Base-by-base conservation (phyloP, 768 basidiomycete genomes). In the Pleurotus djamor region DNA sequence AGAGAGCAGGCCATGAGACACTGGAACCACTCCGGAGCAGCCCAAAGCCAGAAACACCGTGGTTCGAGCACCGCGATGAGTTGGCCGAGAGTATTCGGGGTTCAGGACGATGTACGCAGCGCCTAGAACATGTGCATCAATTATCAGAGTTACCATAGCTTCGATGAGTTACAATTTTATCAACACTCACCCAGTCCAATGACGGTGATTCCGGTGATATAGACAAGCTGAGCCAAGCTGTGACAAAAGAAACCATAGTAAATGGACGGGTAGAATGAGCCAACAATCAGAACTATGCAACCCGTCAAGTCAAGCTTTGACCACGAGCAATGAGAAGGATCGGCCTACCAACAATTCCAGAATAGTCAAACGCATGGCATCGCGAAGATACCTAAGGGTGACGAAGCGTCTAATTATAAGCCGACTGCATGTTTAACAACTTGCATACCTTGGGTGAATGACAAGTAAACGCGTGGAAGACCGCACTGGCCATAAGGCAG, bases 191-290 rank as follows among this genome's bases (percentile, higher is more conserved):
- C 84, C 58, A 78, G 61, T 36, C 89, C 88, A 48, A 81, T 77
- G 9, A 81, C 48, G 16, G 76, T 75, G 52, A 89, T 84, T 9
- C 72, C 63, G 16, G 75, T 61, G 21, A 88, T 73, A 68, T 91
- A 90, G 35, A 85, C 69, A n/a, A 71, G 57, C 68, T 84, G 84
- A 52, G 77, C 74, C 41, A 72, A 65, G 6, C 80, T 76, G 34
- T 88, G 77, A 66, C 89, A 91, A 72, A 81, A 89, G 71, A 91
- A 92, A 2, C 83, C 88, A 68, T 92, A 94, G 67, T 88, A 89
- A 43, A 95, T 74, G 62, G 79, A 83, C 5, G 93, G 89, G 63
- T 85, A 84, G 70, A 88, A 88, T 36, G 91, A 93, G 28, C 93
- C 94, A 47, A 90, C 85, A 44, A 78, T 91, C 58, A 92, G 79